Percentiles rank a stretch among this genome's conserved stretches.
Evolutionary conservation across 768 basidiomycete species (phyloP).

Genomic region (Leccinellum rugosiceps): DNA sequence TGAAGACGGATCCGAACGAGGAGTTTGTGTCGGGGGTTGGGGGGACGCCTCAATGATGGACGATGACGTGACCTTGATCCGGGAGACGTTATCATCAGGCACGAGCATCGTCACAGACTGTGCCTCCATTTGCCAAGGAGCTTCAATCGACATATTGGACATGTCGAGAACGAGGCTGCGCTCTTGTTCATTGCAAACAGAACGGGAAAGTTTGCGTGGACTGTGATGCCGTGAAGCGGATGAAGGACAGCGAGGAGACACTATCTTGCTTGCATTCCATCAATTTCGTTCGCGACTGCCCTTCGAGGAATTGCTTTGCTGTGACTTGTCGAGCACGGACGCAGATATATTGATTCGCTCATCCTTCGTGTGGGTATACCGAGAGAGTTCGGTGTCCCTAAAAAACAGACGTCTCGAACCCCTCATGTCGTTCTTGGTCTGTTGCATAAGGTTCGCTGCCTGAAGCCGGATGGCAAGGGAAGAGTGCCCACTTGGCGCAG

Average conservation of each 20-base stretch:
- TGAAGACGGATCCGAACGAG: constrained; percentile 45
- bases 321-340: constrained; percentile 21
- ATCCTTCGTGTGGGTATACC: constrained; percentile 26
- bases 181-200: constrained; percentile 42
- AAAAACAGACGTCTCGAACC: constrained; percentile 72
- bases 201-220: constrained; percentile 41
- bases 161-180: constrained; percentile 39
- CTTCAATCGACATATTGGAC: constrained; percentile 44
- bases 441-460: constrained; percentile 79
- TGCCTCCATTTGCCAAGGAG: constrained; percentile 29
- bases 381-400: constrained; percentile 56
- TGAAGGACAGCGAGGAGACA: constrained; percentile 31
- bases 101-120: constrained; percentile 10
- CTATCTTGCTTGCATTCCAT: constrained; percentile 23
- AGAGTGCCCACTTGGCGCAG: constrained; percentile 44
- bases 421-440: constrained; percentile 73
- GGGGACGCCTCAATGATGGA: constrained; percentile 26
- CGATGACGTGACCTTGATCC: constrained; percentile 30
- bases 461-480: constrained; percentile 71
- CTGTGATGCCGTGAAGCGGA: constrained; percentile 40
- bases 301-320: constrained; percentile 27
- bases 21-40: constrained; percentile 32
- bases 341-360: constrained; percentile 10
- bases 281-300: constrained; percentile 26
- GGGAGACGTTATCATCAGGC: constrained; percentile 18